Base-by-base conservation (phyloP, 129 eudicot species). In the Lonicera japonica region DNA sequence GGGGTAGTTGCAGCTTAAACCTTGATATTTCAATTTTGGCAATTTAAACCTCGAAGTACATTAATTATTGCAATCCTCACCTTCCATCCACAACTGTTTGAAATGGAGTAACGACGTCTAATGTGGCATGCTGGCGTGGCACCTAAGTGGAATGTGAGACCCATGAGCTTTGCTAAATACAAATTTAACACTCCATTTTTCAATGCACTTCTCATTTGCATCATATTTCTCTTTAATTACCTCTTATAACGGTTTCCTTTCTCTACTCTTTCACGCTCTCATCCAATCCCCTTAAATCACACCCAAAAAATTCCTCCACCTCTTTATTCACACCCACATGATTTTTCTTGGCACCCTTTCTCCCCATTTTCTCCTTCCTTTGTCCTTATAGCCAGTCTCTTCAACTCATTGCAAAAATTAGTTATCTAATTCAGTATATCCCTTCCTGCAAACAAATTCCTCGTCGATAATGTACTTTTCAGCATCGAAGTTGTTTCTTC, bases 381-480 rank as follows among this genome's bases (percentile, higher is more conserved):
- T 0, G 69, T 29, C 71, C 89, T 74, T n/a, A 58, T 68, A 0
- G 98, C 96, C 86, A 91, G 45, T 43, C 79, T 82, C 75, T 91
- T 91, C 75, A 91, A 56, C 51, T 87, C 98, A 14, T 75, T 82
- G 79, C 95, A 87, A 59, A 91, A 91, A 20, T 91, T 96, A 0
- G 90, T 72, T 7, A 91, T 79, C 60, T 87, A 86, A 59, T 62
- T 79, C 22, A 91, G 57, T 39, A 91, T 50, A 25, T 91, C 98
- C 56, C 74, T 80, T 10, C 98, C 96, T 0, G 80, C 81, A 76
- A 87, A 87, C 65, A 91, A 45, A 70, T 91, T 89, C 15, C 82
- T 73, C 0, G 96, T 96, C 0, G 98, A 91, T 57, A 78, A 54
- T 17, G 90, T 77, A 70, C 80, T 76, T 72, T 75, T 84, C 25